Percentiles rank a stretch among this genome's conserved stretches.
Evolutionary conservation across 106 monocot genomes (phyloP).

Genomic region (Apostasia shenzhenica): DNA sequence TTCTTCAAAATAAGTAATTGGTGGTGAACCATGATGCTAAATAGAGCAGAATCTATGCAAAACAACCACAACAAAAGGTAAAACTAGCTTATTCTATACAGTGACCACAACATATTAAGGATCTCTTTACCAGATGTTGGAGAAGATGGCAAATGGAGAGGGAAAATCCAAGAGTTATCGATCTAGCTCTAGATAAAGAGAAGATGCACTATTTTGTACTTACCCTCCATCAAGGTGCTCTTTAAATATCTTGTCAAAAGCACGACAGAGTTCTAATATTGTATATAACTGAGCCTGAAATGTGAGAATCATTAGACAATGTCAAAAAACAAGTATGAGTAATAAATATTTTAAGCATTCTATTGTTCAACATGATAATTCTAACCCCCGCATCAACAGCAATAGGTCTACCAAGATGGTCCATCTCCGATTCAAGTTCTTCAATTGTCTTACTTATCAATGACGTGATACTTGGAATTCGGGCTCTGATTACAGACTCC

Average conservation of each 20-base stretch:
- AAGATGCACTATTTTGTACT: background rate
- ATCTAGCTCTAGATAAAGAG: background rate
- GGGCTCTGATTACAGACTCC: constrained; percentile 46
- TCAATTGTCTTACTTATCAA: constrained; percentile 56
- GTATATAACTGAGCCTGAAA: constrained; percentile 55
- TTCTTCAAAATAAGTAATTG: background rate
- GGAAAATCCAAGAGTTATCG: background rate
- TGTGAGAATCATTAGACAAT: background rate
- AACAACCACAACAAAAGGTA: background rate
- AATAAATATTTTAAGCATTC: background rate
- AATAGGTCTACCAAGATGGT: constrained; percentile 53
- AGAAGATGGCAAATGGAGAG: background rate
- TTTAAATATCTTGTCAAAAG: constrained; percentile 59
- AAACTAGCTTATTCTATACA: background rate
- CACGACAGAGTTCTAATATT: constrained; percentile 56
- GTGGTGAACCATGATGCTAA: background rate
- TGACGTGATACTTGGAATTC: constrained; percentile 47
- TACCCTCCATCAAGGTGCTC: constrained; percentile 74
- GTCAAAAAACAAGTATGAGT: background rate
- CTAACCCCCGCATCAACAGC: constrained; percentile 54
- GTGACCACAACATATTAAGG: background rate
- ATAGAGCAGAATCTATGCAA: background rate
- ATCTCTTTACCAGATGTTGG: too few relatives aligned
- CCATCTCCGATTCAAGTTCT: constrained; percentile 52
- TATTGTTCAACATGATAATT: background rate